Base-by-base conservation (phyloP, 306 rosid species). In the Mimosa bimucronata region DNA sequence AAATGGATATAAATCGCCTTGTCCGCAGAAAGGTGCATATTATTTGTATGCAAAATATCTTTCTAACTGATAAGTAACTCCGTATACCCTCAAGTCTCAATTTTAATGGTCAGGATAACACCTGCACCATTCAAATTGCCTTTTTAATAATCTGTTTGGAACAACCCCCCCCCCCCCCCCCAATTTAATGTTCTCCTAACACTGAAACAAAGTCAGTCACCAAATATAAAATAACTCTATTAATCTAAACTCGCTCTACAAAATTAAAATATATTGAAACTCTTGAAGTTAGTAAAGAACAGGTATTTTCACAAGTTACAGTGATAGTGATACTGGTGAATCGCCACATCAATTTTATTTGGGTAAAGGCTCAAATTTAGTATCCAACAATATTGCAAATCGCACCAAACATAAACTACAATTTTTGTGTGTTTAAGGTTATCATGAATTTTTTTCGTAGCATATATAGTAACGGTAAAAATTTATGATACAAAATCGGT, bases 1-100 rank as follows among this genome's bases (percentile, higher is more conserved):
- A 92, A 88, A 80, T 95, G 74, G 98, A 95, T 64, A 95, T 95
- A 77, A 95, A 95, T 79, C 93, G 90, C 61, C 98, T 95, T 68
- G 97, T 95, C 82, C 97, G 97, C 30, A 85, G 96, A 88, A 95
- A 95, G 97, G 98, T 91, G 74, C 41, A 76, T 78, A 19, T 62
- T 78, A 50, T 75, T 38, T 15, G 1, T 50, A 45, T 64, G 12
- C 23, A 23, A 57, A 23, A 37, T 31, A 65, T 84, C 11, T 23
- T 58, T 55, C 9, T 34, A 23, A 25, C 31, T 48, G 40, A 7
- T 67, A 66, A 7, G 10, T 15, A 30, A 9, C 42, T 42, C n/a
- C n/a, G n/a, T n/a, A n/a, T 50, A 28, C 34, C 45, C 53, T 65
- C 9, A 8, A 55, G 62, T 21, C 14, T n/a, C 62, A 55, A 12